Percentiles rank a stretch among this genome's conserved stretches.
These are phyloP conservation scores for Rhodotorula sp. DNA, from an alignment of 1,284 basidiomycete species.

Conservation along the genomic window DNA sequence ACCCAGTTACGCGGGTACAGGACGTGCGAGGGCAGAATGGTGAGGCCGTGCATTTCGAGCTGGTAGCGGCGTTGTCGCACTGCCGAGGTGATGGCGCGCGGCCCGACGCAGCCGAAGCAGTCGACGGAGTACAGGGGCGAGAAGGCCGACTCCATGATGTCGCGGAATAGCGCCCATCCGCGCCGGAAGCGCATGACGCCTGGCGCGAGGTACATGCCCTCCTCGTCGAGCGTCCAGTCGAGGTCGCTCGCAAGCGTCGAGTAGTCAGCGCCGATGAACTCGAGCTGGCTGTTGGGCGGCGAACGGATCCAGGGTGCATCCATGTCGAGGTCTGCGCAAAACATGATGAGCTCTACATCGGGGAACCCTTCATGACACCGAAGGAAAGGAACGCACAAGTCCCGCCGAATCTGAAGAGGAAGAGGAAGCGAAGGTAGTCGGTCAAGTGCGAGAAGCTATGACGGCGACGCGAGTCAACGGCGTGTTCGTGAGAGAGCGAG, in stretches of 20 bases:
- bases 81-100: conserved; percentile 34
- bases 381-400: conserved; percentile 25
- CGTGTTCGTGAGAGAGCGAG: too few species aligned
- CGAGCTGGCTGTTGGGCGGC: conserved; percentile 32
- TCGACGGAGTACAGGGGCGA: conserved; percentile 27
- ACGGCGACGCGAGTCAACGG: neutral
- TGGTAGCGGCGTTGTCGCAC: conserved; percentile 24
- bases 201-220: conserved; percentile 37
- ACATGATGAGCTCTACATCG: neutral
- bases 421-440: conserved; percentile 39
- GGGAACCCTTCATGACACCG: neutral
- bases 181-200: conserved; percentile 35
- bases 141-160: conserved; percentile 37
- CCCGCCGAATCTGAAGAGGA: conserved; percentile 39
- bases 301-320: conserved; percentile 38
- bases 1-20: conserved; percentile 36
- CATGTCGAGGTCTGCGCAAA: conserved; percentile 34
- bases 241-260: conserved; percentile 33
- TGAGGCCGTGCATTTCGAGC: conserved; percentile 34
- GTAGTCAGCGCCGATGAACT: conserved; percentile 36
- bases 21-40: conserved; percentile 31
- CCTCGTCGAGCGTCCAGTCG: conserved; percentile 41
- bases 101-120: conserved; percentile 37
- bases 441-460: conserved; percentile 35
- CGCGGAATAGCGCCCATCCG: conserved; percentile 40